Evolutionary conservation across 2,329 filamentous ascomycete species (phyloP), one percentile per base, ranked within the genome.

Genomic region (Acephala macrosclerotiorum): DNA sequence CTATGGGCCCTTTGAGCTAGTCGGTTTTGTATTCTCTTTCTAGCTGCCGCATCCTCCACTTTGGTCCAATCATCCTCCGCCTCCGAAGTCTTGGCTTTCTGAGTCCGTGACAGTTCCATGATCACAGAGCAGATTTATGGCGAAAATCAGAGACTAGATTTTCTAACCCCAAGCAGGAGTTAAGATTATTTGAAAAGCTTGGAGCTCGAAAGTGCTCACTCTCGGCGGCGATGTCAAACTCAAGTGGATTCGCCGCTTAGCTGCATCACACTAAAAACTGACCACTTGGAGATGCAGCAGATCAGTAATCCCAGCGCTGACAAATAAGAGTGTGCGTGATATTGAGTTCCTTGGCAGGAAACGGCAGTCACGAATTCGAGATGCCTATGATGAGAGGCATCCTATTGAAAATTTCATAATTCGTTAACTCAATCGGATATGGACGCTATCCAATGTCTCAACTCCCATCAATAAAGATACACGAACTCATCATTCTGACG

Each of bases 401-500:
- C 42, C 18, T 47, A 18, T 20, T n/a, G n/a, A 8, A n/a, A 8
- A 47, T n/a, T n/a, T 47, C 42, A 47, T 47, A 3, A 47, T 51
- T 29, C 20, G 12, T 51, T 29, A n/a, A 45, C n/a, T 45, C 42
- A 20, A 3, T n/a, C 18, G 42, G 42, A 22, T 51, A n/a, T n/a
- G n/a, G n/a, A n/a, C n/a, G n/a, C n/a, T n/a, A n/a, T n/a, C n/a
- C n/a, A n/a, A n/a, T n/a, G n/a, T n/a, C n/a, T 7, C 3, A 29
- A 8, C 8, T 7, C 25, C 25, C 33, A 53, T 53, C 49, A 87
- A 71, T 88, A 88, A 56, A 88, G 82, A 76, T 87, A 90, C 18
- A 89, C 82, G 77, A 91, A 91, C 72, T 91, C 88, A 64, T 91
- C 87, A 70, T 91, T 91, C 78, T 88, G 79, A 22, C 84, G 77